A percentile compares a stretch with the other conserved stretches of the same genome.
phyloP scores from a whole-genome alignment of 192 early-diverging fungal species.

The Funneliformis geosporum region DNA sequence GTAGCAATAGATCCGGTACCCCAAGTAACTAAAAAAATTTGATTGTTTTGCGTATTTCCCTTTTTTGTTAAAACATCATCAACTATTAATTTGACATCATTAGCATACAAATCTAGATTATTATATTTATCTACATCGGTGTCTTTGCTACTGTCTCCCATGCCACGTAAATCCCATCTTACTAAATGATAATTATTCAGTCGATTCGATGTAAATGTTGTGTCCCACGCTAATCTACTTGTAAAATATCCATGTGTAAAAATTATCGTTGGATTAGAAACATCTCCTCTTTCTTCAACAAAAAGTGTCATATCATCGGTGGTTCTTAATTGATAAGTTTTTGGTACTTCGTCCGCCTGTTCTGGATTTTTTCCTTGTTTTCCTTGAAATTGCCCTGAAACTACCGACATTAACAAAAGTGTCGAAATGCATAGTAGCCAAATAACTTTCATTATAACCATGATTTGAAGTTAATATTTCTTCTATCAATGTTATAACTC shows the following conservation, averaged over 20 bases:
- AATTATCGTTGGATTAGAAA: background rate
- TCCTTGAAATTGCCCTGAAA: background rate
- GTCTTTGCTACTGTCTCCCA: background rate
- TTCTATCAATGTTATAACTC: too few species aligned
- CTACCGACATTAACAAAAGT: background rate
- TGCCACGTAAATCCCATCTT: slow-evolving; percentile 11
- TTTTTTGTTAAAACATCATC: background rate
- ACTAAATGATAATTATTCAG: slow-evolving; percentile 11
- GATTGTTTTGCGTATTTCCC: background rate
- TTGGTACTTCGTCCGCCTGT: background rate
- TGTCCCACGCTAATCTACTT: background rate
- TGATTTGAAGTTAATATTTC: too few species aligned
- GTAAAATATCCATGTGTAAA: slow-evolving; percentile 1
- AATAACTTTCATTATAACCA: too few species aligned
- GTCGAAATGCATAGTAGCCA: background rate
- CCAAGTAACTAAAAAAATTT: background rate
- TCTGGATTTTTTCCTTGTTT: background rate
- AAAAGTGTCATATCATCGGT: background rate
- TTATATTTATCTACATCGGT: background rate
- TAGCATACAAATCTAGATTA: background rate
- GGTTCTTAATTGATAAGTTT: background rate
- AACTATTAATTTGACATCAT: background rate
- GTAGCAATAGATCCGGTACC: background rate
- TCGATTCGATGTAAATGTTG: background rate
- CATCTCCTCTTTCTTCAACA: background rate